These are phyloP conservation scores for Stromatinia cepivora DNA, from an alignment of 2,329 filamentous ascomycete species.

Conservation along the genomic window DNA sequence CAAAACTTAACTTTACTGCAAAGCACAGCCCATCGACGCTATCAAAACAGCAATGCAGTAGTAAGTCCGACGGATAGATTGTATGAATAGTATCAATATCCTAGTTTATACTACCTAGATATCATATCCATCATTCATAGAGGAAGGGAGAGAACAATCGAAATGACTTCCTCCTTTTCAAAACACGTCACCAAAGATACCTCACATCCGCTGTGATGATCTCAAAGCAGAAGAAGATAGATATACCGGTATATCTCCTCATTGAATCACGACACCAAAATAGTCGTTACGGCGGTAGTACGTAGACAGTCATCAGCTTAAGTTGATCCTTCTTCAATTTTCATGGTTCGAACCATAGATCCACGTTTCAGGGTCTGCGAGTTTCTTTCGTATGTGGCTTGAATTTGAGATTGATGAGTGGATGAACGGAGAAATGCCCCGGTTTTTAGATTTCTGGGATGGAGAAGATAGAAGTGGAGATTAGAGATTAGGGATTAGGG, in stretches of 20 bases:
- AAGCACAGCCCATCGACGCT: not conserved
- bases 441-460: not conserved
- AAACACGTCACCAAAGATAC: not conserved
- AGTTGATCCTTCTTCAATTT: not conserved
- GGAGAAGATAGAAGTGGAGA: not conserved
- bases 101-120: not conserved
- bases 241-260: too few species aligned
- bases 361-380: not conserved
- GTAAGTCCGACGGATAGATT: not conserved
- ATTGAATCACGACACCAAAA: too few species aligned
- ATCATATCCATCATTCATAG: not conserved
- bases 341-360: too few species aligned
- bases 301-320: too few species aligned
- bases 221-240: not conserved
- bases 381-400: conserved; percentile 9
- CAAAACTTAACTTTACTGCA: not conserved
- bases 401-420: not conserved
- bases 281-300: too few species aligned
- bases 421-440: not conserved
- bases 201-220: not conserved
- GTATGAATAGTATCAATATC: not conserved
- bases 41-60: not conserved
- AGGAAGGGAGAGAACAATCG: not conserved
- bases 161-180: not conserved
- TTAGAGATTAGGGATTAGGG: not conserved